Percentiles rank a stretch among this genome's conserved stretches.
Conservation (phyloP, 139 green algal genomes). For the Tetradesmus obliquus region DNA sequence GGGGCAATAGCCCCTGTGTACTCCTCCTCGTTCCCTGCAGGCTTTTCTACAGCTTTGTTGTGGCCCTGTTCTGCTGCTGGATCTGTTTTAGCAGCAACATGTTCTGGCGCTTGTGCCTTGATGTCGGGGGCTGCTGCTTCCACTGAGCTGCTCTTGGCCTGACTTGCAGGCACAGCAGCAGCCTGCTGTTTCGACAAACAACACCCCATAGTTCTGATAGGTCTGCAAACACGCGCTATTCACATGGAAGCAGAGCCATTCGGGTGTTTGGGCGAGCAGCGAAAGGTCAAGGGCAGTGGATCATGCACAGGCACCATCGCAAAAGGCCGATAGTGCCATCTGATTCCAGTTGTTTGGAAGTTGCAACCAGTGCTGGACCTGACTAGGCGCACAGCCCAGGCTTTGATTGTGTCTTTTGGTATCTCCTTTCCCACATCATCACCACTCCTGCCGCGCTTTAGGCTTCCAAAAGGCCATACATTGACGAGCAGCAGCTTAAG, state of each 20-base stretch:
- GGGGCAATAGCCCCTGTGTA: slow-evolving; percentile 53
- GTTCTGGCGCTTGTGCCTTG: neutral
- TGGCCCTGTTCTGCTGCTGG: neutral
- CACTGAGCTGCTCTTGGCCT: slow-evolving; percentile 5
- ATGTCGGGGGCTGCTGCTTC: neutral
- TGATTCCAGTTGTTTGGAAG: neutral
- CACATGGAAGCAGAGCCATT: neutral
- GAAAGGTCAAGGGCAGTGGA: neutral
- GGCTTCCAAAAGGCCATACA: neutral
- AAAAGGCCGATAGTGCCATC: neutral
- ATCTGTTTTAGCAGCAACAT: neutral
- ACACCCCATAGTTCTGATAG: neutral
- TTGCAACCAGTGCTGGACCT: neutral
- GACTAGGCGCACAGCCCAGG: neutral
- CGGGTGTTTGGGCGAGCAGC: neutral
- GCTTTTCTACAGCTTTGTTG: neutral
- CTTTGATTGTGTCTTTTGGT: neutral
- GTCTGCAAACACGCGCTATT: neutral
- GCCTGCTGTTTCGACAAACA: slow-evolving; percentile 1
- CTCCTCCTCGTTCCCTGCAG: neutral
- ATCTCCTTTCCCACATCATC: neutral
- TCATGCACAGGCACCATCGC: neutral
- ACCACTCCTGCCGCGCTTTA: neutral
- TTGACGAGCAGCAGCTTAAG: neutral
- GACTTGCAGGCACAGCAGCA: neutral